phyloP scores from a whole-genome alignment of 2,329 filamentous ascomycete genomes.

The Trichophyton mentagrophytes region DNA sequence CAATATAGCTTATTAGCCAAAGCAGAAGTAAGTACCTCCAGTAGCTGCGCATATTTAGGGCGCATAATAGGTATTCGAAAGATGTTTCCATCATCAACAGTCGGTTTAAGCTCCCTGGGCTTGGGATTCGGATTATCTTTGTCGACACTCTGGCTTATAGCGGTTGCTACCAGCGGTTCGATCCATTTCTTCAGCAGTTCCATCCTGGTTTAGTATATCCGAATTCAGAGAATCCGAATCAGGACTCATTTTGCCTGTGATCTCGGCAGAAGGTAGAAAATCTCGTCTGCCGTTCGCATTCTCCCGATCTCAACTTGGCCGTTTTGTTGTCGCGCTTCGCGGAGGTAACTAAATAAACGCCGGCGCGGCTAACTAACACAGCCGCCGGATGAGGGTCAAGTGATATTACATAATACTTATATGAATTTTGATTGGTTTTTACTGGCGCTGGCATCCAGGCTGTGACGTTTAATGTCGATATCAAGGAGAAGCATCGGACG shows the following conservation, averaged over 20 bases:
- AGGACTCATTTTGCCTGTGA: not conserved
- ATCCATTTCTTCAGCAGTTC: conserved; percentile 1
- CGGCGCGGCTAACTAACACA: not conserved
- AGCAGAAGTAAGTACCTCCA: conserved; percentile 18
- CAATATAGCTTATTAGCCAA: conserved; percentile 3
- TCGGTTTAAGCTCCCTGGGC: not conserved
- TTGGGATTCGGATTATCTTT: too few species aligned
- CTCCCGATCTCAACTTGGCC: not conserved
- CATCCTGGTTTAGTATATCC: conserved; percentile 2
- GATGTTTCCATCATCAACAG: conserved; percentile 22
- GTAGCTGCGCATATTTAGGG: conserved; percentile 18
- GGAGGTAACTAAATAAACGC: not conserved
- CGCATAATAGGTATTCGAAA: conserved; percentile 19
- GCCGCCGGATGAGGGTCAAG: not conserved
- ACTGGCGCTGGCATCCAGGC: not conserved
- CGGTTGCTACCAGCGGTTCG: not conserved
- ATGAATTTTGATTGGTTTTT: not conserved
- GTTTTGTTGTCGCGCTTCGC: not conserved
- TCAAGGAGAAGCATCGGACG: not conserved
- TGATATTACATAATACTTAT: not conserved
- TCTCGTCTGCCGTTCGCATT: not conserved
- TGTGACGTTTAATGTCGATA: not conserved
- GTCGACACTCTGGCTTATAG: not conserved
- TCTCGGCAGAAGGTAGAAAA: not conserved
- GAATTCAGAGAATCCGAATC: not conserved